These are phyloP conservation scores for Fusarium luffae DNA, from an alignment of 2,329 filamentous ascomycete species.

Conservation along the genomic window DNA sequence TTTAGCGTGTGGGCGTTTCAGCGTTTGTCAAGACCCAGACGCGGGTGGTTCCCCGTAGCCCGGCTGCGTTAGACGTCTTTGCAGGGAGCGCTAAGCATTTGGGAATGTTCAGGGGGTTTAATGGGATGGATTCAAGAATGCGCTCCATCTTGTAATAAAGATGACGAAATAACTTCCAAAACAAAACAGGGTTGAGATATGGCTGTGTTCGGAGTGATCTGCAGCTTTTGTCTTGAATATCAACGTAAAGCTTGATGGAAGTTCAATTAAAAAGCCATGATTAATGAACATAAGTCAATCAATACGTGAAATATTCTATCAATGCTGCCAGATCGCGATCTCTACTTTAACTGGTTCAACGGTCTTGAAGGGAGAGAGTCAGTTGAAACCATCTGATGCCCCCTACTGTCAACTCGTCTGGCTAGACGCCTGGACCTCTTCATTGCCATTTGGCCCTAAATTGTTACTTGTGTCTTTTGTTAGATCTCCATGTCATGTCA, in stretches of 20 bases:
- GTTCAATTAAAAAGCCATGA: neutral
- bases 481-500: neutral
- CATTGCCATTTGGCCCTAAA: neutral
- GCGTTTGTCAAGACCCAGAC: constrained; percentile 18
- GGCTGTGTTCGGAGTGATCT: neutral
- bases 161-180: neutral
- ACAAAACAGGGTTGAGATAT: neutral
- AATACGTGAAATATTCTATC: neutral
- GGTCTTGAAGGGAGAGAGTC: constrained; percentile 14
- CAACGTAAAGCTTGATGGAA: neutral
- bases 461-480: neutral
- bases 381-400: neutral
- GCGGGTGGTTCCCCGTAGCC: constrained; percentile 24
- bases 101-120: constrained; percentile 34
- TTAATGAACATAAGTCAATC: neutral
- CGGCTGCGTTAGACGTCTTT: constrained; percentile 33
- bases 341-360: neutral
- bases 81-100: constrained; percentile 31
- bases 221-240: too few relatives aligned
- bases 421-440: constrained; percentile 4
- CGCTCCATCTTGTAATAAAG: neutral
- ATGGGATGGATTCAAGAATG: constrained; percentile 19
- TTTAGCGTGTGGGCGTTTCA: constrained; percentile 29
- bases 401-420: constrained; percentile 1
- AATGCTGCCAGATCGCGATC: neutral